Evolutionary conservation across 495 filamentous ascomycete species (phyloP).

Genomic region (Paragyromitra xinjiangensis): DNA sequence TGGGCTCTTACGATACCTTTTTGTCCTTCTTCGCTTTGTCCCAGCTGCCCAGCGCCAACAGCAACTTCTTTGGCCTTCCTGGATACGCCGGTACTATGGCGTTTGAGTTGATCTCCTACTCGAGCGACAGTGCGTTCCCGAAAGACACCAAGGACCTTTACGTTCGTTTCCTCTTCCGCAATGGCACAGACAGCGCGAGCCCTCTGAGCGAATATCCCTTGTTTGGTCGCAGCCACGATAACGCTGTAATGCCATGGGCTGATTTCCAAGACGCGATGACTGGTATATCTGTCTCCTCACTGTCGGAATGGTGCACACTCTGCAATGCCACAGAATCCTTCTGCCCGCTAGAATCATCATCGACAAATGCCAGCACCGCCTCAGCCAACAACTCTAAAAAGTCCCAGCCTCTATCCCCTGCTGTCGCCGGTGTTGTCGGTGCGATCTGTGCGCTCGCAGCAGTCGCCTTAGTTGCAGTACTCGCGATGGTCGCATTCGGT

Average conservation of each 20-base stretch:
- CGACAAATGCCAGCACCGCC: not conserved
- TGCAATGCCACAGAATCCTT: conserved; percentile 71
- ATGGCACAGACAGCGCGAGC: conserved; percentile 69
- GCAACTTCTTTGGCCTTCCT: conserved; percentile 74
- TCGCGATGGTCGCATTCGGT: conserved; percentile 54
- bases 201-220: conserved; percentile 69
- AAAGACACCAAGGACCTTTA: conserved; percentile 65
- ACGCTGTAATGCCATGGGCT: conserved; percentile 66
- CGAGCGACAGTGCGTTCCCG: conserved; percentile 63
- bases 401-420: conserved; percentile 58
- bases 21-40: conserved; percentile 78
- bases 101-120: conserved; percentile 78
- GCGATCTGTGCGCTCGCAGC: conserved; percentile 61
- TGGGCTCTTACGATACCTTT: conserved; percentile 76
- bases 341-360: conserved; percentile 62
- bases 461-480: conserved; percentile 56
- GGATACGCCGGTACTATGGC: conserved; percentile 73
- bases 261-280: conserved; percentile 70
- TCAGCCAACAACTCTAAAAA: not conserved
- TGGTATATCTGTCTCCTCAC: conserved; percentile 68
- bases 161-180: conserved; percentile 80
- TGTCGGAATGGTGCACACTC: conserved; percentile 71
- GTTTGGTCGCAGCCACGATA: conserved; percentile 67
- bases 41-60: conserved; percentile 64
- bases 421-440: conserved; percentile 68